Conservation (phyloP, 768 basidiomycete species). For the Exsudoporus frostii region DNA sequence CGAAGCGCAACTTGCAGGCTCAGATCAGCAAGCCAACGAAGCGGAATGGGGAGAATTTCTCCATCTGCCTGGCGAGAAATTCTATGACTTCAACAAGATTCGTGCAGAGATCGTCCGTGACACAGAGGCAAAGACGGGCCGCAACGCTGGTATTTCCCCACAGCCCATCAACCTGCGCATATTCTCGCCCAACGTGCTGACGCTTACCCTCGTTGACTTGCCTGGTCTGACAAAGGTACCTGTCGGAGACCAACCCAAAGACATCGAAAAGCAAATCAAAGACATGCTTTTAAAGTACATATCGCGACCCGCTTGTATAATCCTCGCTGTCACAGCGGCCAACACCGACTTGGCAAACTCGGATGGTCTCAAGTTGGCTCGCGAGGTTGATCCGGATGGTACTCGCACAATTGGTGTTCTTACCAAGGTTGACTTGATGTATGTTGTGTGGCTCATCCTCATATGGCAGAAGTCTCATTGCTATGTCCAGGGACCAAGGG, state of each 20-base stretch:
- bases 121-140: conserved; percentile 97
- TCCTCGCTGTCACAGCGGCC: conserved; percentile 93
- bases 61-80: conserved; percentile 94
- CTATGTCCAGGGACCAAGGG: conserved; percentile 75
- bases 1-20: conserved; percentile 37
- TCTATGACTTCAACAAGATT: conserved; percentile 97
- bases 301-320: conserved; percentile 91
- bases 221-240: conserved; percentile 95
- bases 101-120: conserved; percentile 94
- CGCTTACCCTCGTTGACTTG: conserved; percentile 94
- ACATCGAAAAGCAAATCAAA: conserved; percentile 95
- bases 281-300: conserved; percentile 98
- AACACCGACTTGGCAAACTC: conserved; percentile 99
- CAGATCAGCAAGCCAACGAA: conserved; percentile 77
- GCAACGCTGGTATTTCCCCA: conserved; percentile 97
- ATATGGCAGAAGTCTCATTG: conserved; percentile 3
- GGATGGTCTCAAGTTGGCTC: conserved; percentile 92
- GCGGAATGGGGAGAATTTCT: conserved; percentile 99
- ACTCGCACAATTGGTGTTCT: conserved; percentile 96
- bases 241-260: conserved; percentile 93
- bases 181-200: conserved; percentile 95
- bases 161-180: conserved; percentile 96
- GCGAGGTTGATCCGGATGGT: conserved; percentile 97
- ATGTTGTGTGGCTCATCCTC: conserved; percentile 32
- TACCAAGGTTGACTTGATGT: conserved; percentile 99